phyloP scores from a whole-genome alignment of 352 stramenopile genomes.

The Pythium aquatile region DNA sequence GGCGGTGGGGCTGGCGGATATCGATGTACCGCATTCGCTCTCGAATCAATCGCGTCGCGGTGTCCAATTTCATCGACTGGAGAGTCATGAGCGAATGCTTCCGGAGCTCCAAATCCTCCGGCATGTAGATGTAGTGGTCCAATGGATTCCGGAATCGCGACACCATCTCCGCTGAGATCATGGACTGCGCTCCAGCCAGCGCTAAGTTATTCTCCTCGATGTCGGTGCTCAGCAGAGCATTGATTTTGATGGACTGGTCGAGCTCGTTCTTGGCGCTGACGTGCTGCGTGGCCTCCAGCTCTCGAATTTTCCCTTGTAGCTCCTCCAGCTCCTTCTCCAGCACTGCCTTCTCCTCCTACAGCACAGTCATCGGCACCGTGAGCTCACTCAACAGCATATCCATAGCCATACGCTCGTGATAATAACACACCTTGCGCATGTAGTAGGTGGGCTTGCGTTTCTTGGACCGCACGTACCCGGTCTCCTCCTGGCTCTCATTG shows the following conservation, averaged over 20 bases:
- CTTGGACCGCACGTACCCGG: neutral
- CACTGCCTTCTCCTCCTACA: conserved; percentile 10
- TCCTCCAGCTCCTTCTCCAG: conserved; percentile 2
- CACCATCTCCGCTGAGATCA: conserved; percentile 16
- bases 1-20: conserved; percentile 16
- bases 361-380: no score
- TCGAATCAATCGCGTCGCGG: neutral
- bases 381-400: no score
- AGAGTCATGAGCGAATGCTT: conserved; percentile 10
- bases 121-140: conserved; percentile 22
- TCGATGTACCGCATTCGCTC: conserved; percentile 16
- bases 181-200: conserved; percentile 14
- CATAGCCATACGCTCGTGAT: no score
- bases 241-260: conserved; percentile 8
- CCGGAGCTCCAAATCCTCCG: conserved; percentile 5
- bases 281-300: neutral
- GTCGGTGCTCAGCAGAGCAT: neutral
- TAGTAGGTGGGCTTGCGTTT: conserved; percentile 23
- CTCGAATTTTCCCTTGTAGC: conserved; percentile 4
- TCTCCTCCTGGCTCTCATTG: conserved; percentile 1
- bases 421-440: conserved; percentile 11
- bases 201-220: conserved; percentile 9
- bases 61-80: neutral
- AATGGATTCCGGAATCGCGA: conserved; percentile 16
- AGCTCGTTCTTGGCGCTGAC: neutral